These are phyloP conservation scores for Lotus japonicus DNA, from an alignment of 306 rosid species.

Conservation along the genomic window DNA sequence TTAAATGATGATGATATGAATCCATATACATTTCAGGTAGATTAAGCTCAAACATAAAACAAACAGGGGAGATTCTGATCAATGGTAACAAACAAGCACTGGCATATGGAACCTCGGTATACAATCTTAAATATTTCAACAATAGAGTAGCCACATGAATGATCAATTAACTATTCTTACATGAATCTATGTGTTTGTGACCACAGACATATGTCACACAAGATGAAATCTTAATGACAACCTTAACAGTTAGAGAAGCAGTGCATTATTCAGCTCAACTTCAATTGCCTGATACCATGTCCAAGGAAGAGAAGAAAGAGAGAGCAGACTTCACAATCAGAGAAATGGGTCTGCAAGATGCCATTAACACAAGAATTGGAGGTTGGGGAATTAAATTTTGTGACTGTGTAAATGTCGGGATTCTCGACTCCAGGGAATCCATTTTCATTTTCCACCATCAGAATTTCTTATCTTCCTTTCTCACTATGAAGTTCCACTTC, in stretches of 20 bases:
- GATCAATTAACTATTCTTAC: background rate
- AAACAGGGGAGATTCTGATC: slow-evolving; percentile 27
- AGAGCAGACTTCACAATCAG: slow-evolving; percentile 36
- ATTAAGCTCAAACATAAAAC: slow-evolving; percentile 29
- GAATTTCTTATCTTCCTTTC: no score
- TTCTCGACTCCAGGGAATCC: no score
- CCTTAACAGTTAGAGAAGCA: slow-evolving; percentile 43
- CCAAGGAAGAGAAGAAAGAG: slow-evolving; percentile 33
- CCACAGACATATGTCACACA: slow-evolving; percentile 38
- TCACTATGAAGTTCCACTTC: no score
- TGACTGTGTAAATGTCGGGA: no score
- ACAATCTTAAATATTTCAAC: background rate
- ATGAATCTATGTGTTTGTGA: background rate
- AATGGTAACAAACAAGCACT: slow-evolving; percentile 28
- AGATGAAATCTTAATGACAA: slow-evolving; percentile 32
- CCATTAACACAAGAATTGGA: slow-evolving; percentile 43
- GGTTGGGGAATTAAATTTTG: no score
- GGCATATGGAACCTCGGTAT: slow-evolving; percentile 36
- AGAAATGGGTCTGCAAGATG: no score
- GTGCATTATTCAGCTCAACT: slow-evolving; percentile 47
- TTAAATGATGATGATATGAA: background rate
- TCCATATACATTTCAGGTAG: slow-evolving; percentile 24
- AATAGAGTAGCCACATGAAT: background rate
- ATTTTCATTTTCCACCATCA: no score
- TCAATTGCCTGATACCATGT: slow-evolving; percentile 36